Conservation (phyloP, 331 rosid species). For the Malus hybrid region DNA sequence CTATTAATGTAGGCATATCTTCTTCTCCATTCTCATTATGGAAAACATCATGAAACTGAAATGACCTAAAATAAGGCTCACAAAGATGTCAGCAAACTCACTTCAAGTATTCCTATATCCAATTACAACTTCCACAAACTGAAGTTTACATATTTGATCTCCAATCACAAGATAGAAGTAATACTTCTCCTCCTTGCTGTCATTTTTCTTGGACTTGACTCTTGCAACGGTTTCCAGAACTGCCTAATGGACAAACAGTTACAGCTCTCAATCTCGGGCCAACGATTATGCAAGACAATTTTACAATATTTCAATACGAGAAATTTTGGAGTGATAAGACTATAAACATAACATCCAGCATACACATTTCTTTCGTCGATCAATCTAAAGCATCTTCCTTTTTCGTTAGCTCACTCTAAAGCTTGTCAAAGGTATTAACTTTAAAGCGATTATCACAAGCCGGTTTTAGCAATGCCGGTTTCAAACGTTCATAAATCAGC, state of each 20-base stretch:
- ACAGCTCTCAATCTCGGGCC: conserved; percentile 14
- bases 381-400: background rate
- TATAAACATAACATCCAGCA: background rate
- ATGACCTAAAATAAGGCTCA: conserved; percentile 48
- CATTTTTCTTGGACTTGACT: conserved; percentile 86
- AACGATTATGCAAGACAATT: background rate
- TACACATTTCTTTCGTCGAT: background rate
- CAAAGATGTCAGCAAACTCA: conserved; percentile 19
- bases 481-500: no score
- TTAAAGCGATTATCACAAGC: no score
- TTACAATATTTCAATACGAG: background rate
- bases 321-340: background rate
- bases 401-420: background rate
- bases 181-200: conserved; percentile 84
- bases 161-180: conserved; percentile 28
- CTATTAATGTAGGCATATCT: conserved; percentile 87
- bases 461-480: no score
- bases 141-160: conserved; percentile 12
- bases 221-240: conserved; percentile 94
- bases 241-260: conserved; percentile 50
- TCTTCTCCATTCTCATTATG: conserved; percentile 76
- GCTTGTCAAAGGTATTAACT: background rate
- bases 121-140: conserved; percentile 7
- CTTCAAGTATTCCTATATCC: background rate
- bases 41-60: conserved; percentile 90